Percentiles rank a stretch among this genome's conserved stretches.
These are phyloP conservation scores for Pythium periplocum DNA, from an alignment of 352 stramenopile genomes.

Conservation along the genomic window DNA sequence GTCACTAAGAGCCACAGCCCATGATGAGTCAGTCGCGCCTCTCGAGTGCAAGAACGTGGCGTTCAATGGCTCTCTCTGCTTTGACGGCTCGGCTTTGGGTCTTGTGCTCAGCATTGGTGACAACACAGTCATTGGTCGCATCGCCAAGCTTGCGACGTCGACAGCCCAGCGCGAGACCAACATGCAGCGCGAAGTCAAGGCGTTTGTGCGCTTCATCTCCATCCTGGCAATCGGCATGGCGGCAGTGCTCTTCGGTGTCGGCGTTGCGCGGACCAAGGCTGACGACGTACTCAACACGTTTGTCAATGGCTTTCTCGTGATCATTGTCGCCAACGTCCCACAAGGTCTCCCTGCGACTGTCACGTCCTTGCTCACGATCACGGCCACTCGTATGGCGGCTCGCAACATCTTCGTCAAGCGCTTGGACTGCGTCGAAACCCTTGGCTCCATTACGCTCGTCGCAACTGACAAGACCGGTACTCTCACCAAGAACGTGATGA, in stretches of 20 bases:
- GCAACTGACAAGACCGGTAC: constrained; percentile 91
- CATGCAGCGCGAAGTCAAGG: neutral
- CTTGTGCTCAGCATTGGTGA: too few relatives aligned
- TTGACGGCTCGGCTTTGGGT: too few relatives aligned
- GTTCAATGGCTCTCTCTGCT: too few relatives aligned
- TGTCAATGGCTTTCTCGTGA: constrained; percentile 35
- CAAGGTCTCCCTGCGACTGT: constrained; percentile 89
- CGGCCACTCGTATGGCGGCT: constrained; percentile 45
- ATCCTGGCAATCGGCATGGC: constrained; percentile 12
- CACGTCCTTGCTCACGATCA: constrained; percentile 80
- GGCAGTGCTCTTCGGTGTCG: constrained; percentile 22
- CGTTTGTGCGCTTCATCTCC: neutral
- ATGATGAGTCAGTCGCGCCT: too few relatives aligned
- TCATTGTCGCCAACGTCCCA: constrained; percentile 57
- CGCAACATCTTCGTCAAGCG: constrained; percentile 3
- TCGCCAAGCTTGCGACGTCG: neutral
- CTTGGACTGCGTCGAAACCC: constrained; percentile 84
- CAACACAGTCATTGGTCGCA: too few relatives aligned
- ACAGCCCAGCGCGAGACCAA: neutral
- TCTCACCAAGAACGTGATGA: constrained; percentile 66
- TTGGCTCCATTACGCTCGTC: constrained; percentile 82
- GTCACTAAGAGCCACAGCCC: too few relatives aligned
- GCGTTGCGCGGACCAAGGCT: constrained; percentile 22
- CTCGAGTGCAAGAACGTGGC: too few relatives aligned
- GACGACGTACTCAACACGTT: constrained; percentile 30